These are phyloP conservation scores for Tothia fuscella DNA, from an alignment of 2,329 filamentous ascomycete genomes.

Conservation along the genomic window DNA sequence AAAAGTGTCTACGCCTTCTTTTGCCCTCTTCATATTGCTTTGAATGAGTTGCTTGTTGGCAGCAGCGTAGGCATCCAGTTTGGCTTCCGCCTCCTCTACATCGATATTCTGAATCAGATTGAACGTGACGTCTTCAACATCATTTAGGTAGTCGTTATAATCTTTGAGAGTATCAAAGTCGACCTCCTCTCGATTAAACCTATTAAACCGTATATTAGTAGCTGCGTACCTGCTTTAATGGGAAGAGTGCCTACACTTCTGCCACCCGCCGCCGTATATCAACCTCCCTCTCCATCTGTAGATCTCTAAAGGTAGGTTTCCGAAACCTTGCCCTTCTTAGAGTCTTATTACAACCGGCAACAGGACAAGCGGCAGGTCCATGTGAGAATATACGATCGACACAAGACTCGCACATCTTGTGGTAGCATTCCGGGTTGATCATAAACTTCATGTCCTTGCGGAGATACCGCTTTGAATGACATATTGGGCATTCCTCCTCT, in stretches of 20 bases:
- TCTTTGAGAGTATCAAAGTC: constrained; percentile 77
- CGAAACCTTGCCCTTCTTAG: constrained; percentile 77
- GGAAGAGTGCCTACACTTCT: background rate
- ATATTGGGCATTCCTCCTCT: constrained; percentile 60
- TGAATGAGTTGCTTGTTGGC: constrained; percentile 51
- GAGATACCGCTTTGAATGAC: constrained; percentile 92
- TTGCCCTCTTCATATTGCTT: constrained; percentile 36
- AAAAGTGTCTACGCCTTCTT: constrained; percentile 35
- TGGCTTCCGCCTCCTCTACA: constrained; percentile 48
- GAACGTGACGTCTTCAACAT: constrained; percentile 80
- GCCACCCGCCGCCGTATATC: constrained; percentile 77
- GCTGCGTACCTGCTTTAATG: constrained; percentile 10
- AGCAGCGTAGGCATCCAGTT: constrained; percentile 58
- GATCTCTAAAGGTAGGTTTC: constrained; percentile 78
- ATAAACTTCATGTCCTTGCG: constrained; percentile 90
- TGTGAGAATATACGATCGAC: constrained; percentile 88
- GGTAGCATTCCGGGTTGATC: constrained; percentile 97
- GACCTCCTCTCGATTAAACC: constrained; percentile 80
- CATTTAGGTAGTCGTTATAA: constrained; percentile 91
- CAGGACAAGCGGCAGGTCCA: constrained; percentile 83
- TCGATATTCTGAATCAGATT: constrained; percentile 68
- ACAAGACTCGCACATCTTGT: constrained; percentile 96
- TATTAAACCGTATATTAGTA: constrained; percentile 21
- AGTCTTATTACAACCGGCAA: constrained; percentile 77
- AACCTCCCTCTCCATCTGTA: constrained; percentile 81